These are phyloP conservation scores for Ustilago shanxiensis DNA, from an alignment of 1,284 basidiomycete genomes.

Conservation along the genomic window DNA sequence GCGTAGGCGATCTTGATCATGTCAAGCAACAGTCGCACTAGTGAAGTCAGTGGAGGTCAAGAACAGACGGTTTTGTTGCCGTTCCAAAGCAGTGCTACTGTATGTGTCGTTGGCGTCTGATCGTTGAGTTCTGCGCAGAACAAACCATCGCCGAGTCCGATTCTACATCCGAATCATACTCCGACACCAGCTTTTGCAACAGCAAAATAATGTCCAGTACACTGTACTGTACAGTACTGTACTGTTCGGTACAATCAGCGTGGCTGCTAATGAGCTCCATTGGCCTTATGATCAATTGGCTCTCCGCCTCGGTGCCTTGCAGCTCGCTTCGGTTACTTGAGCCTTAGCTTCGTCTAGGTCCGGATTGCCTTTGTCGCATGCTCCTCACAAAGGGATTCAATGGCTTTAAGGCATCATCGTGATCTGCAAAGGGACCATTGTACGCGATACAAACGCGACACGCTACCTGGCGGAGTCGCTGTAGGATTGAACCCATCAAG, in stretches of 20 bases:
- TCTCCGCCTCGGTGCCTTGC: slow-evolving; percentile 1
- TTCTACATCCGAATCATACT: slow-evolving; percentile 1
- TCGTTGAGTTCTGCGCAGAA: slow-evolving; percentile 1
- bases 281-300: not conserved
- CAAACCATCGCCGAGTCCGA: slow-evolving; percentile 1
- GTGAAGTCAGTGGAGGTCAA: too few relatives aligned
- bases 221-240: too few relatives aligned
- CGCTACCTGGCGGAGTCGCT: too few relatives aligned
- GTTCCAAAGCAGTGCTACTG: not conserved
- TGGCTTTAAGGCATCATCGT: too few relatives aligned
- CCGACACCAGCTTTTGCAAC: not conserved
- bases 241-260: not conserved
- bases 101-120: too few relatives aligned
- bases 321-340: not conserved
- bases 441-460: slow-evolving; percentile 1
- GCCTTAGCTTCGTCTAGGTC: not conserved
- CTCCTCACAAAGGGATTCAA: too few relatives aligned
- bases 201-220: not conserved
- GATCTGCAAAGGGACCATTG: not conserved
- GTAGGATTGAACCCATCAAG: too few relatives aligned
- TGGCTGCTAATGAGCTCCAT: not conserved
- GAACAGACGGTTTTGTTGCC: too few relatives aligned
- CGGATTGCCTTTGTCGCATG: not conserved
- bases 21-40: too few relatives aligned
- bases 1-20: not conserved